These are phyloP conservation scores for Naganishia cerealis DNA, from an alignment of 1,284 basidiomycete genomes.

Conservation along the genomic window DNA sequence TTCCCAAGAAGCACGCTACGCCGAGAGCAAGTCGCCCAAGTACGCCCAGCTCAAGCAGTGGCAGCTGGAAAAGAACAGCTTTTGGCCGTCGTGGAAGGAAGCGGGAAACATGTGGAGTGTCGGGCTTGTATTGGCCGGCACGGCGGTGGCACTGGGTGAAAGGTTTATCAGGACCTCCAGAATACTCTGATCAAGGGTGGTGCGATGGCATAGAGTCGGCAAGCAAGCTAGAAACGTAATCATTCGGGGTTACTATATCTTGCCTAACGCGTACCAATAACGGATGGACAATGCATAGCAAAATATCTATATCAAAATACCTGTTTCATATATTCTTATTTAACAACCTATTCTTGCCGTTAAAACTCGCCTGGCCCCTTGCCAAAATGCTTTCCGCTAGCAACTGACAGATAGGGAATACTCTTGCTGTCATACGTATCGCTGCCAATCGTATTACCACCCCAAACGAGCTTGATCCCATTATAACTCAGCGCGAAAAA, in stretches of 20 bases:
- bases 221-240: not conserved
- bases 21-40: constrained; percentile 34
- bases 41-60: constrained; percentile 33
- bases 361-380: constrained; percentile 38
- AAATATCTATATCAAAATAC: not conserved
- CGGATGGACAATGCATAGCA: not conserved
- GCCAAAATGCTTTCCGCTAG: constrained; percentile 38
- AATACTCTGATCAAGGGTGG: not conserved
- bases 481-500: constrained; percentile 12
- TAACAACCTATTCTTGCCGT: not conserved
- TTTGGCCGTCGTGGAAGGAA: constrained; percentile 40
- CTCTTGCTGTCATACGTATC: constrained; percentile 32
- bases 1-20: constrained; percentile 37
- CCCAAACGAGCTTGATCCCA: constrained; percentile 38
- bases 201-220: not conserved
- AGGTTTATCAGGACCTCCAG: constrained; percentile 28
- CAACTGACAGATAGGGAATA: constrained; percentile 35
- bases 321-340: not conserved
- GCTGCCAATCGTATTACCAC: constrained; percentile 38
- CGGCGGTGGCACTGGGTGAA: constrained; percentile 35
- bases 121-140: constrained; percentile 35
- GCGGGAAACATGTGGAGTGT: constrained; percentile 37
- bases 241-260: too few species aligned
- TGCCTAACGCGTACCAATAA: not conserved
- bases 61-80: constrained; percentile 39